Base-by-base conservation (phyloP, 1,284 basidiomycete species). In the Microbotryum intermedium region DNA sequence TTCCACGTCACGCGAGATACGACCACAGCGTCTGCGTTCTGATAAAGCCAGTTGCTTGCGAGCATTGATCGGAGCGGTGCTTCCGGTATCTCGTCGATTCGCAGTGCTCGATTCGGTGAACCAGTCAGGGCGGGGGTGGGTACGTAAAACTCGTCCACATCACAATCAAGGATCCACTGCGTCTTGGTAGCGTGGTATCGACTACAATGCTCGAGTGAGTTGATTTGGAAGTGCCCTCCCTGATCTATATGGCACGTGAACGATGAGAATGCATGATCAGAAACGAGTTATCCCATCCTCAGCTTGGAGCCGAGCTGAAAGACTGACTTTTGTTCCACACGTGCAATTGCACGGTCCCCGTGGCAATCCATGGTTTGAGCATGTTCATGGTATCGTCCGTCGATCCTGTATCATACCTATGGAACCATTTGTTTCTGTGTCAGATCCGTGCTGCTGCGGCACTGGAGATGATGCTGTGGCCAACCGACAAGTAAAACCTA, bases 81-180 rank as follows among this genome's bases (percentile, higher is more conserved):
- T 28, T 50, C 57, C 10, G 57, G 57, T 18, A 54, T 50, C 8
- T 54, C 48, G 21, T 21, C 16, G 23, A 29, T 39, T 8, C 7
- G 20, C 28, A 50, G 34, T 20, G 26, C n/a, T 21, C 25, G 20
- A 23, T n/a, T 26, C 25, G 11, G 7, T 4, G n/a, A 57, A 39
- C 9, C 39, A 30, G 21, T 42, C 21, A 4, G 34, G 42, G 48
- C 49, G 34, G 57, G 34, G 34, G 34, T 39, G 18, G 34, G 34
- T 16, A 58, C 57, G 39, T 49, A 53, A 47, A 58, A 58, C 47
- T 58, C 57, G 57, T 58, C 57, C 46, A 53, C 34, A 42, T 58
- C 57, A 45, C 25, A 26, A 28, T 58, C 57, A 47, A 58, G 45
- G 39, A 58, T 25, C 57, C 57, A 58, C 30, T 58, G 51, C 6